Percentiles rank a stretch among this genome's conserved stretches.
Conservation (phyloP, 176 grass and related monocot species). For the Raddia guianensis region DNA sequence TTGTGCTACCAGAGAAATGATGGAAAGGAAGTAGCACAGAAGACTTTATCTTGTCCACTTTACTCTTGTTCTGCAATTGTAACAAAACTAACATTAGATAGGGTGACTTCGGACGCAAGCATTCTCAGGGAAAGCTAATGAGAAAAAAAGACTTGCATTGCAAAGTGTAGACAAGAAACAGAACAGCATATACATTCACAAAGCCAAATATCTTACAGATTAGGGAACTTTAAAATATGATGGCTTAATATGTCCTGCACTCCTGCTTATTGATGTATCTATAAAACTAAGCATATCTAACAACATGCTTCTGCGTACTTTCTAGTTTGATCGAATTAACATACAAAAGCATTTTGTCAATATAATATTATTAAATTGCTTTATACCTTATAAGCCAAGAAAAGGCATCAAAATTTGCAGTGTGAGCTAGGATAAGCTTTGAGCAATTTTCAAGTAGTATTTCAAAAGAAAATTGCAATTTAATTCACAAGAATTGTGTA, state of each 20-base stretch:
- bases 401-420: conserved; percentile 1
- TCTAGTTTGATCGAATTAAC: background rate
- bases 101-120: conserved; percentile 15
- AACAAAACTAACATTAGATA: conserved; percentile 18
- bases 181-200: conserved; percentile 3
- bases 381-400: background rate
- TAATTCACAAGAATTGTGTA: background rate
- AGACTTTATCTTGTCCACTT: conserved; percentile 75
- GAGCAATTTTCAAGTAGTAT: conserved; percentile 12
- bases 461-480: conserved; percentile 10
- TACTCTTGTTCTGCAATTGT: conserved; percentile 61
- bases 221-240: conserved; percentile 4
- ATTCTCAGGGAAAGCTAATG: conserved; percentile 31
- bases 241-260: background rate
- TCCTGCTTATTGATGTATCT: conserved; percentile 5
- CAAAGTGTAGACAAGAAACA: conserved; percentile 3
- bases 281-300: conserved; percentile 12
- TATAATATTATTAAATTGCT: background rate
- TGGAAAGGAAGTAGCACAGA: conserved; percentile 71
- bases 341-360: background rate
- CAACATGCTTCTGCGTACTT: background rate
- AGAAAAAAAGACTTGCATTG: background rate
- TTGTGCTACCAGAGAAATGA: conserved; percentile 60
- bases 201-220: conserved; percentile 20
- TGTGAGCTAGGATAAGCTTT: background rate